Base-by-base conservation (phyloP, 345 rosid species). In the Gossypium herbaceum region DNA sequence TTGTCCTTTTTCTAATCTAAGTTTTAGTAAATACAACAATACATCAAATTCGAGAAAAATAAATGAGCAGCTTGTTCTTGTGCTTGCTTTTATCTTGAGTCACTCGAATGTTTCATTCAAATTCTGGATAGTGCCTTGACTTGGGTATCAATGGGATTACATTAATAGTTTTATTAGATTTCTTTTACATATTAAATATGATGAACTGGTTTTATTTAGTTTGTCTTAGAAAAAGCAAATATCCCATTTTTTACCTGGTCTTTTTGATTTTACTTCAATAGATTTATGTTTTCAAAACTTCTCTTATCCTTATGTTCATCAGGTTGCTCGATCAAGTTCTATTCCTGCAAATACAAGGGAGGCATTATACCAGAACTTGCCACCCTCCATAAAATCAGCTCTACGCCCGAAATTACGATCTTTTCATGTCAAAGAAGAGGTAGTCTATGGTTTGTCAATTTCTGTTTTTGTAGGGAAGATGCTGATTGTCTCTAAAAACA, bases 271-370 rank as follows among this genome's bases (percentile, higher is more conserved):
- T 45, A 19, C 43, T 44, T 44, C 7, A n/a, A 15, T 73, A 58
- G 24, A 58, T 57, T 20, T 72, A 19, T 16, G 44, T 58, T 73
- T 73, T 59, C 68, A 73, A 47, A 56, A 7, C 15, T 50, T 69
- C 24, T 50, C 45, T 51, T 68, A 24, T 29, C 17, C 43, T 48
- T 68, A 27, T 68, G 73, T 17, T 51, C 45, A 68, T 76, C 83
- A 90, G 94, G 94, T 88, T 13, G 81, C 89, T 7, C 94, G 97
- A 41, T 88, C 98, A 48, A 92, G 89, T 83, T 86, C 97, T 77
- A 80, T 92, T 79, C 93, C 97, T 15, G 88, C 90, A 78, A 94
- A 84, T 85, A 88, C 94, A 74, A 91, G 90, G 78, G 97, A 94
- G 77, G 82, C 97, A 44, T 73, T 94, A 56, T 94, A 92, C 86